These are phyloP conservation scores for Psophocarpus tetragonolobus DNA, from an alignment of 306 rosid genomes.

Conservation along the genomic window DNA sequence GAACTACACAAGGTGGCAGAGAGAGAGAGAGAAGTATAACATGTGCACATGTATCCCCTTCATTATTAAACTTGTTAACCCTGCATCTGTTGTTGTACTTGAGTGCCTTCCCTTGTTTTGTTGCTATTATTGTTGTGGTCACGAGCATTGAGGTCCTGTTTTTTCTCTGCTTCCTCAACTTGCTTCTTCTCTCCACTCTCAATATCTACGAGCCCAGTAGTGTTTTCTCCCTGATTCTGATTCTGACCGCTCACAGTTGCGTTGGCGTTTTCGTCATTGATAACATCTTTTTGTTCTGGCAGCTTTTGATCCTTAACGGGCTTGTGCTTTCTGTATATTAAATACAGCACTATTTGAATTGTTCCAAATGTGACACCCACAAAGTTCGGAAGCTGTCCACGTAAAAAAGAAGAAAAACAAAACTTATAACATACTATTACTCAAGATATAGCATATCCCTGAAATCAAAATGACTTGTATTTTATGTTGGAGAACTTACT, in stretches of 20 bases:
- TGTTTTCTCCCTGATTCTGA: background rate
- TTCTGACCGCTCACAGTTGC: slow-evolving; percentile 21
- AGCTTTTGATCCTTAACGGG: slow-evolving; percentile 49
- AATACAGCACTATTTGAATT: slow-evolving; percentile 72
- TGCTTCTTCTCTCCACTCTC: slow-evolving; percentile 26
- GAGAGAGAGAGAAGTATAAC: slow-evolving; percentile 24
- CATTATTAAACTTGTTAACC: slow-evolving; percentile 4
- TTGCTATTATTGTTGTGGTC: slow-evolving; percentile 12
- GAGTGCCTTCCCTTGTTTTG: slow-evolving; percentile 1
- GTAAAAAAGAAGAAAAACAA: background rate
- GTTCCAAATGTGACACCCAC: slow-evolving; percentile 76
- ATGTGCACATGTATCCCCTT: background rate
- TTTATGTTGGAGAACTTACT: slow-evolving; percentile 48
- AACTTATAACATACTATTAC: background rate
- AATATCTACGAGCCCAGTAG: background rate
- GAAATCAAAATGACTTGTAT: background rate
- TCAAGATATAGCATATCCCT: background rate
- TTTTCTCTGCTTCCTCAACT: background rate
- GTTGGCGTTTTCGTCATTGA: slow-evolving; percentile 18
- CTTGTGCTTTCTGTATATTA: slow-evolving; percentile 54
- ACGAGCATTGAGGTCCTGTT: background rate
- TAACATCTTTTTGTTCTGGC: slow-evolving; percentile 54
- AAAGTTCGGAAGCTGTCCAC: slow-evolving; percentile 81
- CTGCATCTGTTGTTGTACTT: slow-evolving; percentile 12
- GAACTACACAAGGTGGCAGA: slow-evolving; percentile 8